phyloP scores from a whole-genome alignment of 2,329 filamentous ascomycete species.

The Aspergillus quadrilineatus region DNA sequence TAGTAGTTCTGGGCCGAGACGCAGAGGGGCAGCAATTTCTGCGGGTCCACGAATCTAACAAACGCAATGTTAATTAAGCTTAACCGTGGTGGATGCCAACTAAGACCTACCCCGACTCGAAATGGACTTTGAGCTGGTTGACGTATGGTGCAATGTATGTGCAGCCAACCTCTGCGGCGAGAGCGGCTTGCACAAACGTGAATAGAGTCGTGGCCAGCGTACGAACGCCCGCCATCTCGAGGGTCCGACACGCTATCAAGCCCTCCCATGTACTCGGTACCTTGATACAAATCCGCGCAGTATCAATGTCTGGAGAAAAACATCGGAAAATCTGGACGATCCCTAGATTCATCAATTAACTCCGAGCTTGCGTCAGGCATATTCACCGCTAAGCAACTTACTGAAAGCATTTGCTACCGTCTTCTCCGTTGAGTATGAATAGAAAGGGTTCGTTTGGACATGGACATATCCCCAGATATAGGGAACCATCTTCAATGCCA shows the following conservation, averaged over 20 bases:
- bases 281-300: conserved; percentile 60
- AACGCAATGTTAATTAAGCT: background rate
- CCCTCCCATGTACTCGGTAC: conserved; percentile 65
- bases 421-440: conserved; percentile 51
- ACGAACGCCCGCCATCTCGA: conserved; percentile 56
- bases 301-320: conserved; percentile 47
- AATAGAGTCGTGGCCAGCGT: conserved; percentile 66
- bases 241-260: conserved; percentile 56
- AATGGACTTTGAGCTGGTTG: conserved; percentile 64
- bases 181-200: conserved; percentile 58
- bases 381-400: conserved; percentile 29
- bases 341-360: conserved; percentile 39
- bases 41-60: conserved; percentile 24
- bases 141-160: conserved; percentile 65
- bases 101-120: conserved; percentile 42
- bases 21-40: conserved; percentile 48
- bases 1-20: conserved; percentile 56
- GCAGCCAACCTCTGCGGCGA: conserved; percentile 59
- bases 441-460: conserved; percentile 61
- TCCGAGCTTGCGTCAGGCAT: background rate
- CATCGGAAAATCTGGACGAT: conserved; percentile 51
- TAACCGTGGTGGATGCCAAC: background rate
- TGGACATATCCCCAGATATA: conserved; percentile 55
- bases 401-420: conserved; percentile 54
- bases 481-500: conserved; percentile 53